Evolutionary conservation across 768 basidiomycete species (phyloP).

Genomic region (Pleurotus salmoneostramineus): DNA sequence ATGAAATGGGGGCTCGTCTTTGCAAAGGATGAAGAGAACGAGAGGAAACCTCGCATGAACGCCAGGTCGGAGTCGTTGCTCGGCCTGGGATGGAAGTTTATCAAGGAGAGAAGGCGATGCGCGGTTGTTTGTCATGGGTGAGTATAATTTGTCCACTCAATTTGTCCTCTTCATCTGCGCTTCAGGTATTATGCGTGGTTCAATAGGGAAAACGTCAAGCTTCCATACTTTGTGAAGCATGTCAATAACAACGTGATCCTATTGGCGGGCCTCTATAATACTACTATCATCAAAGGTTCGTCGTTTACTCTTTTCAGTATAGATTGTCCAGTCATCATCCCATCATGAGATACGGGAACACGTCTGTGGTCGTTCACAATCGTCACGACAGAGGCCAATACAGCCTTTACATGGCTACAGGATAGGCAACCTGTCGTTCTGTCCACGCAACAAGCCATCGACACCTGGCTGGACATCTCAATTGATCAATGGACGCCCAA

Average conservation of each 20-base stretch:
- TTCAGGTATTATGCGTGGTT: conserved; percentile 93
- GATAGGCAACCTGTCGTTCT: background rate
- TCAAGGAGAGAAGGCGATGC: conserved; percentile 82
- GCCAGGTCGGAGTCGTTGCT: conserved; percentile 81
- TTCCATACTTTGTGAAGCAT: conserved; percentile 79
- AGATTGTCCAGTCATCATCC: background rate
- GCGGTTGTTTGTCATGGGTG: conserved; percentile 64
- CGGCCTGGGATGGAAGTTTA: conserved; percentile 80
- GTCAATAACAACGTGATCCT: conserved; percentile 68
- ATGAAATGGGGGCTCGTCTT: conserved; percentile 93
- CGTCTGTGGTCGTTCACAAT: conserved; percentile 83
- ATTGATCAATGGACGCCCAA: background rate
- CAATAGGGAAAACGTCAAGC: conserved; percentile 70
- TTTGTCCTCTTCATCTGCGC: background rate
- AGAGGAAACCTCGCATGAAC: conserved; percentile 70
- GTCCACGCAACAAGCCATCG: background rate
- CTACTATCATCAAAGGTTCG: conserved; percentile 56
- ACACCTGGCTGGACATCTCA: background rate
- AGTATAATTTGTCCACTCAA: conserved; percentile 1
- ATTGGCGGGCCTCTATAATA: conserved; percentile 86
- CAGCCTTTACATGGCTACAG: background rate
- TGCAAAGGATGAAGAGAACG: conserved; percentile 75
- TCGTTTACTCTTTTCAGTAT: background rate
- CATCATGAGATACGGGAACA: conserved; percentile 45
- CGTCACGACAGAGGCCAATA: conserved; percentile 45